Evolutionary conservation across 164 flowering plant species (phyloP).

Genomic region (Paratinospora sagittata): DNA sequence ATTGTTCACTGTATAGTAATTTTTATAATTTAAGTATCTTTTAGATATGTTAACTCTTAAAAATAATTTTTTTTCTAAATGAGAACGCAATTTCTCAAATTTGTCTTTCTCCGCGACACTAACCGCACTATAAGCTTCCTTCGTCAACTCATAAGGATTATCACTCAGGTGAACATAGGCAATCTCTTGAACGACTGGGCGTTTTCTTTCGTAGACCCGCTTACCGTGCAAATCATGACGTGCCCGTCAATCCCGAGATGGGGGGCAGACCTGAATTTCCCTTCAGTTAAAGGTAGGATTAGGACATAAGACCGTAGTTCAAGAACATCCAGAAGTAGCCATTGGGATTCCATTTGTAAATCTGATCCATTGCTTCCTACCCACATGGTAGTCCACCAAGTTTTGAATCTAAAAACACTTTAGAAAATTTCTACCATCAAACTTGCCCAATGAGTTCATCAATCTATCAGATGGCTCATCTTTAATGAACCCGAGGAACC

Average conservation of each 20-base stretch:
- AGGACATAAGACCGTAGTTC: conserved; percentile 57
- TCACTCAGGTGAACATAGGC: conserved; percentile 72
- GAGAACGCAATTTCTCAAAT: no score
- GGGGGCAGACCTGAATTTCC: conserved; percentile 59
- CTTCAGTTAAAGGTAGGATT: conserved; percentile 55
- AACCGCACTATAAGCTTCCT: conserved; percentile 56
- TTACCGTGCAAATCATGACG: conserved; percentile 56
- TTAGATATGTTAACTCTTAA: no score
- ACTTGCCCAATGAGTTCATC: conserved; percentile 53
- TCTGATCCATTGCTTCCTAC: conserved; percentile 68
- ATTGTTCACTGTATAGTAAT: no score
- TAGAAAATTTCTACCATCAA: conserved; percentile 46
- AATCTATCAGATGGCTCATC: conserved; percentile 37
- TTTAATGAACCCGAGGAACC: no score
- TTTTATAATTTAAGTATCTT: no score
- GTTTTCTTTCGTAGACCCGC: conserved; percentile 51
- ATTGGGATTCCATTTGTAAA: conserved; percentile 75
- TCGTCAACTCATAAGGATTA: conserved; percentile 69
- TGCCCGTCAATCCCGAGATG: conserved; percentile 62
- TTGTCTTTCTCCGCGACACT: no score
- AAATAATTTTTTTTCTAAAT: no score
- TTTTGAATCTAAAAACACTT: conserved; percentile 74
- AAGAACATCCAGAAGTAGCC: conserved; percentile 67
- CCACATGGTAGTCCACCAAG: conserved; percentile 78
- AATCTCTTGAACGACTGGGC: conserved; percentile 44